Evolutionary conservation across 2,329 filamentous ascomycete genomes (phyloP).

Genomic region (Apiospora pterosperma): DNA sequence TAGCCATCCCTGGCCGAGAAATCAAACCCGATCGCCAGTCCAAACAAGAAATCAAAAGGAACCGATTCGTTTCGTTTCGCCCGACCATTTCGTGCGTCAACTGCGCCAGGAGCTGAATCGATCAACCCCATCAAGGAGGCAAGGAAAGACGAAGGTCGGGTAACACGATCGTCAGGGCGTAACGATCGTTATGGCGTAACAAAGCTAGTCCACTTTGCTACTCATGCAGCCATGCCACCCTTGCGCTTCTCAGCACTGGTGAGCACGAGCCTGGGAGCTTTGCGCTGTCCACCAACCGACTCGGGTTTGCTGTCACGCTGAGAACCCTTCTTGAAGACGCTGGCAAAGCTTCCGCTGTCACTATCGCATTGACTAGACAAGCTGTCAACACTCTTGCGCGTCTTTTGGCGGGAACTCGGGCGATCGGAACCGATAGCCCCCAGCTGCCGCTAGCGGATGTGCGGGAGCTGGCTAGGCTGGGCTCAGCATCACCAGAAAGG

Average conservation of each 20-base stretch:
- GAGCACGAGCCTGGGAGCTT: slow-evolving; percentile 81
- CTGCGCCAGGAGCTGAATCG: slow-evolving; percentile 20
- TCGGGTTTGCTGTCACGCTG: slow-evolving; percentile 53
- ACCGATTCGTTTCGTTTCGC: slow-evolving; percentile 1
- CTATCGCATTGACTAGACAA: slow-evolving; percentile 57
- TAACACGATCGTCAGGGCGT: not conserved
- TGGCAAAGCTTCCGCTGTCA: slow-evolving; percentile 61
- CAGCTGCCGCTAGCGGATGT: slow-evolving; percentile 69
- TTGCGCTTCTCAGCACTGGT: slow-evolving; percentile 90
- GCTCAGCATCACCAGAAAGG: slow-evolving; percentile 68
- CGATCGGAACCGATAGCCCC: slow-evolving; percentile 84
- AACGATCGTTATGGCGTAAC: slow-evolving; percentile 9
- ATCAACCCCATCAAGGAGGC: slow-evolving; percentile 20
- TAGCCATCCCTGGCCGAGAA: not conserved
- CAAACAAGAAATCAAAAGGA: slow-evolving; percentile 1
- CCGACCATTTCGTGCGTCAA: not conserved
- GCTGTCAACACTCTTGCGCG: slow-evolving; percentile 60
- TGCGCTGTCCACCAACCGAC: slow-evolving; percentile 63
- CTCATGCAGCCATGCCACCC: slow-evolving; percentile 40
- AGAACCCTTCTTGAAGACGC: slow-evolving; percentile 60
- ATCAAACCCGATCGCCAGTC: not conserved
- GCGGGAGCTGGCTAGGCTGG: slow-evolving; percentile 69
- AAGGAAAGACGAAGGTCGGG: not conserved
- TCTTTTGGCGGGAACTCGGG: slow-evolving; percentile 68
- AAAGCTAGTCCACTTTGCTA: not conserved